A percentile compares a stretch with the other conserved stretches of the same genome.
These are phyloP conservation scores for Hericium erinaceus DNA, from an alignment of 768 basidiomycete species.

Conservation along the genomic window DNA sequence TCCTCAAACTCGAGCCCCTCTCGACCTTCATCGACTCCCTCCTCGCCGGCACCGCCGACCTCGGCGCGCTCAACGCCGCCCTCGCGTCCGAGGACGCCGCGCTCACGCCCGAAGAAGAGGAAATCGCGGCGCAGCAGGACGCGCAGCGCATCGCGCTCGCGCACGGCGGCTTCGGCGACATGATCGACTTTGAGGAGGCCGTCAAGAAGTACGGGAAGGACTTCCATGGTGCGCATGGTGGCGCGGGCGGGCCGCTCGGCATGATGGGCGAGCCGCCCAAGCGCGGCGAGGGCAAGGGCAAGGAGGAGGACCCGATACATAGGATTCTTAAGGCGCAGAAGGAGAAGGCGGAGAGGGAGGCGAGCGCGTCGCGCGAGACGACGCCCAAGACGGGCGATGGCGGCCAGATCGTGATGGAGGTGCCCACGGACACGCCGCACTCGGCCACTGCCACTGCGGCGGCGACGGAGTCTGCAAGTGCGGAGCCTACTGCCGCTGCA, in stretches of 20 bases:
- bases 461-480: neutral
- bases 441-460: constrained; percentile 4
- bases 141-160: constrained; percentile 42
- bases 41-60: constrained; percentile 56
- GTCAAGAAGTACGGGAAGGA: constrained; percentile 31
- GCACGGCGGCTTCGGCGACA: constrained; percentile 40
- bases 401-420: constrained; percentile 16
- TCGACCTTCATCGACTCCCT: constrained; percentile 66
- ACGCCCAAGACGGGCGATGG: constrained; percentile 19
- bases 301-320: constrained; percentile 20
- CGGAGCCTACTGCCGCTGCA: neutral
- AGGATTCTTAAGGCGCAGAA: constrained; percentile 19
- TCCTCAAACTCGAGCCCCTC: constrained; percentile 65
- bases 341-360: constrained; percentile 16
- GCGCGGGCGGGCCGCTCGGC: constrained; percentile 18
- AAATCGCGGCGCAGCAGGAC: constrained; percentile 42
- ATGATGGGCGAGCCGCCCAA: constrained; percentile 31
- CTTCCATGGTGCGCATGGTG: constrained; percentile 36
- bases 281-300: constrained; percentile 9
- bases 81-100: constrained; percentile 1
- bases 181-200: constrained; percentile 45
- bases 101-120: constrained; percentile 27
- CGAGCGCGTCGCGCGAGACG: constrained; percentile 7
- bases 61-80: constrained; percentile 30
- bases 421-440: constrained; percentile 8